These are phyloP conservation scores for Neurospora sp. DNA, from an alignment of 495 filamentous ascomycete species.

Conservation along the genomic window DNA sequence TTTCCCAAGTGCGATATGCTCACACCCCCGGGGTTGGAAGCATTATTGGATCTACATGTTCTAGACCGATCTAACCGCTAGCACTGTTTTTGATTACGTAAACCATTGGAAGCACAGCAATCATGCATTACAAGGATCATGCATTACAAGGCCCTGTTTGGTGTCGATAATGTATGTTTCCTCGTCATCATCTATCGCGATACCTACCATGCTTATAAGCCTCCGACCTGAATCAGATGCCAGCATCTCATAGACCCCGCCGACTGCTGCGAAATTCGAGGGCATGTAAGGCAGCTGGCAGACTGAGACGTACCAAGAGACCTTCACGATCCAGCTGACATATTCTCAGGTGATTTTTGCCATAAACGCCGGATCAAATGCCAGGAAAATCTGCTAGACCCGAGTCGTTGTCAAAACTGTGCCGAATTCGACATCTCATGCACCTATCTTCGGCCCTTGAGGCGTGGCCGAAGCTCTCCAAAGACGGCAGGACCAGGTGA, in stretches of 20 bases:
- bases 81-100: not conserved
- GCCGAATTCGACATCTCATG: slow-evolving; percentile 12
- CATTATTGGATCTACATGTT: not conserved
- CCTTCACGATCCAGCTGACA: not conserved
- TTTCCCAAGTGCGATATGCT: not conserved
- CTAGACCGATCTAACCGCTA: not conserved
- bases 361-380: slow-evolving; percentile 25
- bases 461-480: slow-evolving; percentile 2
- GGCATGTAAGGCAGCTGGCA: slow-evolving; percentile 7
- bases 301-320: not conserved
- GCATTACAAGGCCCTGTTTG: not conserved
- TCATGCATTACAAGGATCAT: not conserved
- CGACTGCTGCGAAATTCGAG: slow-evolving; percentile 7
- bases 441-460: slow-evolving; percentile 7
- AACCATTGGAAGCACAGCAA: not conserved
- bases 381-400: slow-evolving; percentile 13
- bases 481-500: slow-evolving; percentile 1
- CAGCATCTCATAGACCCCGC: not conserved
- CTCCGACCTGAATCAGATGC: not conserved
- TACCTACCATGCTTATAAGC: not conserved
- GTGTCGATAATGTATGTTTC: not conserved
- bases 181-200: not conserved
- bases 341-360: slow-evolving; percentile 18
- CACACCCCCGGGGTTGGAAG: too few relatives aligned
- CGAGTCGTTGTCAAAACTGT: slow-evolving; percentile 20